Evolutionary conservation across 345 rosid genomes (phyloP), one percentile per base, ranked within the genome.

Genomic region (Melastoma malabathricum): DNA sequence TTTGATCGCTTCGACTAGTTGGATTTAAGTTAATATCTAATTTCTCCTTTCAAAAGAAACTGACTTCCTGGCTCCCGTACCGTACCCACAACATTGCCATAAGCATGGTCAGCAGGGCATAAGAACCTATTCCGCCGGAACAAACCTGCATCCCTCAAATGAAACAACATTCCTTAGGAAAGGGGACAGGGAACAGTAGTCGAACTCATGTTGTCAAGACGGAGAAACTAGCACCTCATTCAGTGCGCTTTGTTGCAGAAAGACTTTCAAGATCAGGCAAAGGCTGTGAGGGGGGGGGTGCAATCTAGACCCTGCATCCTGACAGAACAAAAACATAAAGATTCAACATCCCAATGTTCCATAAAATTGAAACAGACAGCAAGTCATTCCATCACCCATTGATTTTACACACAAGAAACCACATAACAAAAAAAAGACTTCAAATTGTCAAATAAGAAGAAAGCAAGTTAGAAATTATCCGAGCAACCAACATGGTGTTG

Each of bases 121-220:
- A 90, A 52, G 96, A 90, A 57, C 96, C 81, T 59, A 90, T 66
- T 54, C 98, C 98, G 34, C 96, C 98, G 46, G 92, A 76, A 67
- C 84, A 84, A 10, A 86, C 98, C 98, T 90, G 69, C 72, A 72
- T 48, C 27, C 45, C 49, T 54, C 38, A 60, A 59, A 56, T 56
- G 46, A 4, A 22, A 64, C 43, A n/a, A 47, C n/a, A n/a, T 1
- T 51, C 20, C 39, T 43, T 10, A 43, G 7, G 59, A 52, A 54
- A 29, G 9, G 2, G 5, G 51, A 43, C 4, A 25, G 46, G 15
- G 55, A 58, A 25, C 22, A 58, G 12, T 13, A 31, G 18, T 10
- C 20, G 12, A 15, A 34, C 15, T 44, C 2, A 44, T 62, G 18
- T 16, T 3, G 19, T 27, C 17, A 17, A 54, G 43, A 48, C n/a